Base-by-base conservation (phyloP, 2,329 filamentous ascomycete species). In the Tolypocladium ovalisporum region DNA sequence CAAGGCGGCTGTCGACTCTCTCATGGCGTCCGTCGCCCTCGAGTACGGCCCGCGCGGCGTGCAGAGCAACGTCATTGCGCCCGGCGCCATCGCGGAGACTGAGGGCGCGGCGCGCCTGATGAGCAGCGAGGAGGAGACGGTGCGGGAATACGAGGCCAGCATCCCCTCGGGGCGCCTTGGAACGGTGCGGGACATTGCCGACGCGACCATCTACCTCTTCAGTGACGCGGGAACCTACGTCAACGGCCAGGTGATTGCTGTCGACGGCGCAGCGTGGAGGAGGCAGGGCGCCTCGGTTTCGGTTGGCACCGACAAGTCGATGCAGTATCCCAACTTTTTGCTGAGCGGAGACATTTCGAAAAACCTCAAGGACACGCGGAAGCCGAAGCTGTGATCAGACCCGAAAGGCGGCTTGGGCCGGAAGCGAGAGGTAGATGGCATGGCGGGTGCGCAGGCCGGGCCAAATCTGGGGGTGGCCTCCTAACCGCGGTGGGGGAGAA, bases 1-100 rank as follows among this genome's bases (percentile, higher is more conserved):
- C 58, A 99, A 99, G 75, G 89, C 93, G 0, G 89, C 87, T 19
- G 85, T 99, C 13, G 93, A 99, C 72, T 86, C 90, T 1, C 82
- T 99, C 67, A 87, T 89, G 59, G 82, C 85, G 56, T 87, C 84
- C 6, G 83, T 95, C 0, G 85, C 90, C 1, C 82, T 99, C 56
- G 94, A 99, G 72, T 94, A 94, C 68, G 93, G 93, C 0, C 94
- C 94, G 0, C 81, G 83, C 49, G 94, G 94, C 17, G 75, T 97
- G 36, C 92, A 89, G 1, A 89, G 87, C 57, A 99, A 99, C 68
- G 84, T 94, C 57, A 88, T 99, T 63, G 84, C 90, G 0, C 94
- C 93, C 0, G 94, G 94, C 1, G 89, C 88, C 0, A 96, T 99
- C 63, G 83, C 77, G 1, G 87, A 83, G 32, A 97, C 94, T 0